Evolutionary conservation across 1,284 basidiomycete species (phyloP), one percentile per base, ranked within the genome.

Genomic region (Ustilago sp.): DNA sequence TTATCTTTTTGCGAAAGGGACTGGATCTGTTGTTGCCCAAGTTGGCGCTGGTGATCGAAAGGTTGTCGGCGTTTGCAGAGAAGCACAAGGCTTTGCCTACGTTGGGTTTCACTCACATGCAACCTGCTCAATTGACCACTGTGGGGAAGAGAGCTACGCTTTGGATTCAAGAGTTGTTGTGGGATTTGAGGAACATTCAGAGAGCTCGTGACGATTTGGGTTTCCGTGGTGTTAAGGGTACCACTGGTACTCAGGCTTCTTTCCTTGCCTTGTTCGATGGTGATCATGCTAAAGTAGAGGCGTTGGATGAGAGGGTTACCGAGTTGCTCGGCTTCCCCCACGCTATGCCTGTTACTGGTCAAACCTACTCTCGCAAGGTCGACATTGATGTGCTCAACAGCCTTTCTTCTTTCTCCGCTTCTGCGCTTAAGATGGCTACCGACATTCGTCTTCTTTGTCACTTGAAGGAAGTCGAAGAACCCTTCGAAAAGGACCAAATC

Each of bases 91-190:
- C 83, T 48, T 76, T 87, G 48, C 86, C 87, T 8, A 87, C 86
- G 0, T 90, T 99, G 48, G 97, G 97, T 1, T 99, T 98, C 89
- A 99, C 97, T 8, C 97, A 99, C 87, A 99, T 97, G 89, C 97
- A 99, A 87, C 95, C 97, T 5, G 97, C 97, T 8, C 97, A 99
- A 88, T 89, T 99, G 62, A 98, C 95, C 1, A 99, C 96, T 0
- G 96, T 99, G 47, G 97, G 97, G n/a, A 99, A 99, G 88, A 91
- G 97, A n/a, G 92, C 94, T 0, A 98, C 95, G 0, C 88, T 99
- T 23, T 99, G 97, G 96, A 92, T 99, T 72, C 57, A 79, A 91
- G 97, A 99, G 83, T 89, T 99, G 1, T 89, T 99, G 0, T 98
- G 95, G 96, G 96, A 99, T 87, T 88, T 99, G 78, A 90, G 96